Evolutionary conservation across 2,329 filamentous ascomycete species (phyloP).

Genomic region (Leptoxyphium fumago): DNA sequence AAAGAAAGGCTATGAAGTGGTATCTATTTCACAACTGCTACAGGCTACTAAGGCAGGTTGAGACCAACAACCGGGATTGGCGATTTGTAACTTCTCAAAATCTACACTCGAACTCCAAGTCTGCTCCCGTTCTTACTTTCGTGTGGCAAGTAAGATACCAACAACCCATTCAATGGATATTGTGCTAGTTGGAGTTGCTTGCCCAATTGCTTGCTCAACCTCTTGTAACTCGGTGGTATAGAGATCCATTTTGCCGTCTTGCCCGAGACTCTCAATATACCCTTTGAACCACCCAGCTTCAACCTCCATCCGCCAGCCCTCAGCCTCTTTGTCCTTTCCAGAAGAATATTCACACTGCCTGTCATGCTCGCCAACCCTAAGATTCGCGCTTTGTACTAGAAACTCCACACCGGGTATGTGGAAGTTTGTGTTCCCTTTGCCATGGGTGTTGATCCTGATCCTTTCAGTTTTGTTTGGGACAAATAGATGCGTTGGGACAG

Average conservation of each 20-base stretch:
- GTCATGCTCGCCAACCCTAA: slow-evolving; percentile 4
- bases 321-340: slow-evolving; percentile 3
- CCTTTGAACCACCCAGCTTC: slow-evolving; percentile 7
- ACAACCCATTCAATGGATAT: slow-evolving; percentile 8
- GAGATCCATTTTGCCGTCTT: slow-evolving; percentile 1
- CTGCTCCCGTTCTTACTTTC: slow-evolving; percentile 1
- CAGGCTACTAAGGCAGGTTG: slow-evolving; percentile 8
- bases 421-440: slow-evolving; percentile 3
- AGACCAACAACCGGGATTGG: background rate
- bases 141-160: slow-evolving; percentile 6
- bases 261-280: slow-evolving; percentile 4
- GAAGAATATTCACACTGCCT: slow-evolving; percentile 1
- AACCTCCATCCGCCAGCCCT: slow-evolving; percentile 8
- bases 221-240: slow-evolving; percentile 5
- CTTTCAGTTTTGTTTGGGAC: slow-evolving; percentile 3
- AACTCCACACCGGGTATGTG: slow-evolving; percentile 3
- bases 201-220: slow-evolving; percentile 4
- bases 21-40: slow-evolving; percentile 56
- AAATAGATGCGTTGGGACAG: slow-evolving; percentile 6
- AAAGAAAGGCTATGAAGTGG: slow-evolving; percentile 53
- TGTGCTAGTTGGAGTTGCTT: slow-evolving; percentile 5
- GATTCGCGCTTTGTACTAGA: background rate
- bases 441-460: slow-evolving; percentile 7
- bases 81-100: too few relatives aligned
- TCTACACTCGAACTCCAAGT: too few relatives aligned